Conservation (phyloP, 805 yeast genomes). For the Starmera amethionina region DNA sequence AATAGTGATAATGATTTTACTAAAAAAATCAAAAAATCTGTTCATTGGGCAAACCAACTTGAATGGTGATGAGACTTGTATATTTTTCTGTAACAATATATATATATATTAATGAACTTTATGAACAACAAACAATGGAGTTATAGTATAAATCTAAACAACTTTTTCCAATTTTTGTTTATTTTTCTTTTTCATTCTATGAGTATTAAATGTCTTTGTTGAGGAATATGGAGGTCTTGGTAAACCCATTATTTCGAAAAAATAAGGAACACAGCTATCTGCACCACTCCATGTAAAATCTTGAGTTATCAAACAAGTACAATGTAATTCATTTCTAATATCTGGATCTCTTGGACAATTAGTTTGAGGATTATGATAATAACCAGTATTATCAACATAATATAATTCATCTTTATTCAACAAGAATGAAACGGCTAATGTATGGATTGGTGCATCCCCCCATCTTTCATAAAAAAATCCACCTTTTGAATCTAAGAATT, state of each 20-base stretch:
- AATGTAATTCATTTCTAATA: constrained; percentile 33
- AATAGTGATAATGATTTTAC: background rate
- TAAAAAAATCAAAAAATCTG: background rate
- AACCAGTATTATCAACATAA: constrained; percentile 69
- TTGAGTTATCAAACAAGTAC: constrained; percentile 36
- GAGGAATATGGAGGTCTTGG: constrained; percentile 14
- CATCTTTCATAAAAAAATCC: constrained; percentile 84
- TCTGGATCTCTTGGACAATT: constrained; percentile 48
- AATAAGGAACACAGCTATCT: constrained; percentile 17
- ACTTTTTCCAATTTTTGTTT: background rate
- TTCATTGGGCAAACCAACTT: constrained; percentile 1
- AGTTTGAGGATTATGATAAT: constrained; percentile 50
- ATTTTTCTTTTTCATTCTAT: background rate
- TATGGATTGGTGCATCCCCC: constrained; percentile 93
- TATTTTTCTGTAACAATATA: background rate
- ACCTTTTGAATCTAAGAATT: constrained; percentile 54
- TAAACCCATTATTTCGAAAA: constrained; percentile 9
- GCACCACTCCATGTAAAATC: constrained; percentile 18
- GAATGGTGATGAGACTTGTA: constrained; percentile 1
- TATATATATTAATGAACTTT: background rate
- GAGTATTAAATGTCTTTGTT: constrained; percentile 1
- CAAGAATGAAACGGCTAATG: constrained; percentile 61
- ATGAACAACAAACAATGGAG: background rate
- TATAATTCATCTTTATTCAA: constrained; percentile 48
- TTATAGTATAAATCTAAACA: background rate